Conservation (phyloP, 2,329 filamentous ascomycete genomes). For the Raffaelea deltoideospora region DNA sequence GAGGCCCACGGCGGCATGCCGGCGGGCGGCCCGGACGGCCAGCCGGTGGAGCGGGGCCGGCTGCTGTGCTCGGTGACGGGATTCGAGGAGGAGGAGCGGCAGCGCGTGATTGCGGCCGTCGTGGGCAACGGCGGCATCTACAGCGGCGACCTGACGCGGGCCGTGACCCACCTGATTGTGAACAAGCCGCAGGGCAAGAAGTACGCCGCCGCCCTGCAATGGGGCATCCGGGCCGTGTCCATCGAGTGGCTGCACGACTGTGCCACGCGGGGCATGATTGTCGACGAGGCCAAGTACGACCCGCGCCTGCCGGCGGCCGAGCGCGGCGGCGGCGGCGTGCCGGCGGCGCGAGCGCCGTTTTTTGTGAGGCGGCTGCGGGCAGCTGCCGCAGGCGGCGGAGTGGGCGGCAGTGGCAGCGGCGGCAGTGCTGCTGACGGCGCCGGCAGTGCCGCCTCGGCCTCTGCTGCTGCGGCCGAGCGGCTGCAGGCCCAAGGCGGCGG, state of each 20-base stretch:
- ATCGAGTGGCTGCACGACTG: conserved; percentile 78
- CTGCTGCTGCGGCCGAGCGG: conserved; percentile 29
- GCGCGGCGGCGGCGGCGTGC: conserved; percentile 56
- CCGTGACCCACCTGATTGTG: conserved; percentile 78
- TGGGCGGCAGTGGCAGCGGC: too few species aligned
- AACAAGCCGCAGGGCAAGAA: conserved; percentile 70
- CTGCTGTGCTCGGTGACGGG: conserved; percentile 41
- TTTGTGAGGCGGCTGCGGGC: conserved; percentile 46
- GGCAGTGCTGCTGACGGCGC: too few species aligned
- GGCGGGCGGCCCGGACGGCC: conserved; percentile 12
- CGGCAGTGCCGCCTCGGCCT: too few species aligned
- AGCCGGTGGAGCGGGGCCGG: conserved; percentile 19
- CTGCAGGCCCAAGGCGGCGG: too few species aligned
- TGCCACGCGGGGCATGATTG: conserved; percentile 70
- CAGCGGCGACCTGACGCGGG: conserved; percentile 71
- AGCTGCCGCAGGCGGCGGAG: conserved; percentile 16
- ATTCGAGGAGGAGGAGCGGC: conserved; percentile 49
- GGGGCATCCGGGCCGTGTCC: conserved; percentile 67
- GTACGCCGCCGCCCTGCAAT: conserved; percentile 72
- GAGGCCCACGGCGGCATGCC: conserved; percentile 33
- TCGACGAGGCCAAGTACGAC: conserved; percentile 77
- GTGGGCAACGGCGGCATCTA: conserved; percentile 64
- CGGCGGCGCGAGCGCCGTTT: conserved; percentile 22
- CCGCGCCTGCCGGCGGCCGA: conserved; percentile 53
- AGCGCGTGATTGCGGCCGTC: conserved; percentile 54